Evolutionary conservation across 2,329 filamentous ascomycete species (phyloP), one percentile per base, ranked within the genome.

Genomic region (Didymellaceae sp.): DNA sequence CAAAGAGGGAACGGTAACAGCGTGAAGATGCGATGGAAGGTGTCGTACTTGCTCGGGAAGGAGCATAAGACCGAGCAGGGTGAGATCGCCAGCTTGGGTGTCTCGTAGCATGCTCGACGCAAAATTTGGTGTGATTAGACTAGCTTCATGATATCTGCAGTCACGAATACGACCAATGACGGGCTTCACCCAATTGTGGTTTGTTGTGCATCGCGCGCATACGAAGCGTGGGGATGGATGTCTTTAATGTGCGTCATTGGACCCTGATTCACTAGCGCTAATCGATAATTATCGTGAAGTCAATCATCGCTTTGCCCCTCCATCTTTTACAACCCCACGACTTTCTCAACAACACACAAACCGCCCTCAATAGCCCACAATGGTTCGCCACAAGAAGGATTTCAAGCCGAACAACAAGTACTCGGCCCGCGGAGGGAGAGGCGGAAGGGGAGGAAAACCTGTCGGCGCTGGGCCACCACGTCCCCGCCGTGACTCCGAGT

Each of bases 371-470:
- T 4, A 14, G 16, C 21, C 21, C 56, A 58, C 18, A 14, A 97
- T 96, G 92, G 91, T 97, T 45, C 90, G 93, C 54, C 93, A 97
- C 77, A 97, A 97, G 78, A 97, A 97, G 76, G 92, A 97, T 70
- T 80, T 83, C 45, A 81, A 82, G 62, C 84, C 88, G 32, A 88
- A 89, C 68, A 91, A 90, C 72, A 90, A 89, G 75, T 83, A 82
- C 65, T 78, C 78, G 62, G 81, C 80, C 59, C 42, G 48, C n/a
- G 50, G 50, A 21, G 43, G 43, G 6, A 62, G 63, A 40, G 44
- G 26, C 26, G 26, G 44, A 17, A 39, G 44, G 34, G 44, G 44
- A 28, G 39, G 39, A 24, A 64, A 59, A 32, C 80, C 84, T 54
- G 76, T 80, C 11, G 81, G 85, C 54, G 80, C 84, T 57, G 79